phyloP scores from a whole-genome alignment of 2,329 filamentous ascomycete species.

The Scleromitrula shiraiana region DNA sequence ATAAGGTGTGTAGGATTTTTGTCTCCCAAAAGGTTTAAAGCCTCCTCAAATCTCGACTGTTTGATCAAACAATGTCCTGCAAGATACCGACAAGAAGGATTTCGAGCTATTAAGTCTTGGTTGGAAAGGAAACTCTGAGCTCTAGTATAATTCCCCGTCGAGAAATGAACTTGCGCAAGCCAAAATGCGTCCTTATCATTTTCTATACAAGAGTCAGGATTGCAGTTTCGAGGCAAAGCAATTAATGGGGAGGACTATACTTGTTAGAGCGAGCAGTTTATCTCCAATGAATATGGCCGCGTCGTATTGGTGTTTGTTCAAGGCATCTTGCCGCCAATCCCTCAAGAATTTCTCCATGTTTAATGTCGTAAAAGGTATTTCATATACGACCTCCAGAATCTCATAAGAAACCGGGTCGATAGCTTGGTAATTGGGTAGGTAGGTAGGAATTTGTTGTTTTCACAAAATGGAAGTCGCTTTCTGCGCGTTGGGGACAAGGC shows the following conservation, averaged over 20 bases:
- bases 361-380: not conserved
- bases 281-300: slow-evolving; percentile 95
- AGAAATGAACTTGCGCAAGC: slow-evolving; percentile 97
- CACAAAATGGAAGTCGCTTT: not conserved
- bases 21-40: slow-evolving; percentile 77
- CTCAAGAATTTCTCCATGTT: slow-evolving; percentile 87
- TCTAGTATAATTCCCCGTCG: slow-evolving; percentile 87
- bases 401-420: not conserved
- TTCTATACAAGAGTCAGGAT: slow-evolving; percentile 44
- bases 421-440: not conserved
- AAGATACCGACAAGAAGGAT: slow-evolving; percentile 83
- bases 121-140: slow-evolving; percentile 79
- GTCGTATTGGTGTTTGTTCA: slow-evolving; percentile 94
- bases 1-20: slow-evolving; percentile 90
- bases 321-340: slow-evolving; percentile 89
- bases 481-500: slow-evolving; percentile 10
- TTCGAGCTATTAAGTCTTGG: slow-evolving; percentile 73
- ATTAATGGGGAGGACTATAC: slow-evolving; percentile 42
- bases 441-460: not conserved
- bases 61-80: slow-evolving; percentile 92
- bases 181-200: slow-evolving; percentile 93
- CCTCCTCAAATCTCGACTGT: slow-evolving; percentile 83
- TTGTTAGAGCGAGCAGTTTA: slow-evolving; percentile 89
- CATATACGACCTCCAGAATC: not conserved
- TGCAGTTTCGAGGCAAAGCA: too few relatives aligned